Base-by-base conservation (phyloP, 2,329 filamentous ascomycete species). In the Pezicula carpinea region DNA sequence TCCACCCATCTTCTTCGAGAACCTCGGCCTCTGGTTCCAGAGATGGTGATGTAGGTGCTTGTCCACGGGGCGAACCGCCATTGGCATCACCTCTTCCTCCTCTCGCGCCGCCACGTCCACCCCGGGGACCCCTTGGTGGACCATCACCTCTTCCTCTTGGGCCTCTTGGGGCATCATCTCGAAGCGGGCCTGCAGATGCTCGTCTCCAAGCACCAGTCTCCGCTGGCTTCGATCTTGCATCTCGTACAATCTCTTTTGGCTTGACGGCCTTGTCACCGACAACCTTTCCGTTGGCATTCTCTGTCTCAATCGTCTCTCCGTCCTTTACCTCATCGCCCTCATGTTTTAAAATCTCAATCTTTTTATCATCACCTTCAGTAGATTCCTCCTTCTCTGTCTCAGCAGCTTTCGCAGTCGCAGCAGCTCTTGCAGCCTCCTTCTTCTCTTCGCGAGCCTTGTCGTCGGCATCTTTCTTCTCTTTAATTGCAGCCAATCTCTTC, bases 391-490 rank as follows among this genome's bases (percentile, higher is more conserved):
- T 55, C 51, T 69, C 65, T 2, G 59, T 61, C 34, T 69, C 66
- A 23, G 69, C 66, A 35, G 67, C 64, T 44, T 65, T 62, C 32
- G 53, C 55, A 18, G 60, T 52, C 39, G 61, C 54, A 7, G 51
- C 58, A 18, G 47, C 57, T 41, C 62, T 60, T 3, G 61, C 61
- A 42, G 80, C 76, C 58, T 86, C 83, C 64, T 79, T 76, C 48
- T 74, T 75, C 55, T 89, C 86, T 59, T 88, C 73, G 45, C 60
- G 65, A 10, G 66, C 69, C 43, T 72, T 71, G 32, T 77, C 73
- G 43, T 76, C 76, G 55, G 83, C 82, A 43, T 82, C 89, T 64
- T 85, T 87, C 80, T 95, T 95, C 67, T 93, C 84, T 54, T 83
- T 83, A 21, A 90, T 53, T 6, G 80, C 78, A 49, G 87, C 75